A percentile compares a stretch with the other conserved stretches of the same genome.
Conservation (phyloP, 225 moss, liverwort and hornwort species). For the Pseudisothecium myosuroides region DNA sequence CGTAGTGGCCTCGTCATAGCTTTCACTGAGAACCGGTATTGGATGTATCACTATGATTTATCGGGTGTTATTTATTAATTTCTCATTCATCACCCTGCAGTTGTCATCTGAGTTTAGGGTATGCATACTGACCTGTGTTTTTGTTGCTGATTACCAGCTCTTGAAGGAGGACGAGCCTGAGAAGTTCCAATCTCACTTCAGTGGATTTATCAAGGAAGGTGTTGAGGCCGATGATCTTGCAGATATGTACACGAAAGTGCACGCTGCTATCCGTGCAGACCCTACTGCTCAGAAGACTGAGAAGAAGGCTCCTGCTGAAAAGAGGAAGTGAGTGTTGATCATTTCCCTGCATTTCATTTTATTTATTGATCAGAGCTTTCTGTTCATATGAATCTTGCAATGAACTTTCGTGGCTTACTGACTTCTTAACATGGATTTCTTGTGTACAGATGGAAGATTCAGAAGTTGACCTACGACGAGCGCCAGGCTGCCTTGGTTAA, state of each 20-base stretch:
- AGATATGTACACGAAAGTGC: slow-evolving; percentile 68
- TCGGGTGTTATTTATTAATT: background rate
- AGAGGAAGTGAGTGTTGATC: slow-evolving; percentile 42
- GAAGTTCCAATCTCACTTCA: slow-evolving; percentile 74
- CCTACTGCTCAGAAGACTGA: slow-evolving; percentile 45
- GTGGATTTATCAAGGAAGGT: slow-evolving; percentile 44
- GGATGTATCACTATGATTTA: background rate
- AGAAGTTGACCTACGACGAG: slow-evolving; percentile 79
- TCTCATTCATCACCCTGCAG: background rate
- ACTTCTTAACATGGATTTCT: background rate
- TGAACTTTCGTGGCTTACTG: background rate
- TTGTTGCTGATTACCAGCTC: slow-evolving; percentile 21
- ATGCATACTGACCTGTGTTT: background rate
- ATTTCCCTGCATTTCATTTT: background rate
- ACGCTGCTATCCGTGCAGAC: slow-evolving; percentile 67
- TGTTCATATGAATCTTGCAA: background rate
- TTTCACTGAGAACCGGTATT: background rate
- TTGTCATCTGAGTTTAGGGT: background rate
- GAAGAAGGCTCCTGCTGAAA: slow-evolving; percentile 62
- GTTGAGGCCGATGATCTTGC: slow-evolving; percentile 55
- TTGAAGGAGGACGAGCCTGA: slow-evolving; percentile 70
- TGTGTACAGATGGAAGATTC: slow-evolving; percentile 62
- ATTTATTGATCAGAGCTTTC: background rate
- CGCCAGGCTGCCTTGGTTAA: slow-evolving; percentile 69
- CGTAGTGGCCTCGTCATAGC: background rate